phyloP scores from a whole-genome alignment of 371 early-diverging fungal genomes.

The Zopfochytrium polystomum region DNA sequence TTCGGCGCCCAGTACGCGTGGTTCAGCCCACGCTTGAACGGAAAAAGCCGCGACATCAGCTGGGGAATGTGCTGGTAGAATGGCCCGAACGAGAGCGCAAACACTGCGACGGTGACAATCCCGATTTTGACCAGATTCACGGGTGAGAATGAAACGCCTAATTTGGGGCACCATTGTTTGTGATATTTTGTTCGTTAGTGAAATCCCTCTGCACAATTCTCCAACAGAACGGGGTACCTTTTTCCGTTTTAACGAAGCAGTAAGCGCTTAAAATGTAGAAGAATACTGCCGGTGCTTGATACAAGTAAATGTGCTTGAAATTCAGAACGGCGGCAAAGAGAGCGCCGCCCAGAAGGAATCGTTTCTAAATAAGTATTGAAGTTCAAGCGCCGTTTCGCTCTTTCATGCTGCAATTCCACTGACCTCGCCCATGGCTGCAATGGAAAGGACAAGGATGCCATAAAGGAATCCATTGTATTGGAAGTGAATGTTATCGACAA shows the following conservation, averaged over 20 bases:
- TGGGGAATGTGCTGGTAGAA: conserved; percentile 64
- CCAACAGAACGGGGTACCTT: not conserved
- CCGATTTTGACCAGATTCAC: conserved; percentile 62
- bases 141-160: conserved; percentile 29
- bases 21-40: conserved; percentile 91
- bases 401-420: conserved; percentile 3
- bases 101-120: conserved; percentile 60
- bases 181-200: not conserved
- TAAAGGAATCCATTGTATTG: conserved; percentile 96
- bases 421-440: conserved; percentile 72
- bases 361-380: conserved; percentile 41
- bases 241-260: conserved; percentile 53
- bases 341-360: conserved; percentile 66
- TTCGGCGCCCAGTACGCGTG: conserved; percentile 98
- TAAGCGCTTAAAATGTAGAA: conserved; percentile 81
- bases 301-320: conserved; percentile 95
- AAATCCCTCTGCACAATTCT: too few relatives aligned
- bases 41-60: conserved; percentile 84
- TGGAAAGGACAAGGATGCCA: conserved; percentile 79
- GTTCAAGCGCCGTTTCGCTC: not conserved
- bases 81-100: conserved; percentile 79
- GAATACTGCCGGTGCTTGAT: conserved; percentile 91
- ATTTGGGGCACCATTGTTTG: too few relatives aligned
- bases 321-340: conserved; percentile 85
- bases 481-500: conserved; percentile 79